These are phyloP conservation scores for Xylaria bambusicola DNA, from an alignment of 495 filamentous ascomycete genomes.

Conservation along the genomic window DNA sequence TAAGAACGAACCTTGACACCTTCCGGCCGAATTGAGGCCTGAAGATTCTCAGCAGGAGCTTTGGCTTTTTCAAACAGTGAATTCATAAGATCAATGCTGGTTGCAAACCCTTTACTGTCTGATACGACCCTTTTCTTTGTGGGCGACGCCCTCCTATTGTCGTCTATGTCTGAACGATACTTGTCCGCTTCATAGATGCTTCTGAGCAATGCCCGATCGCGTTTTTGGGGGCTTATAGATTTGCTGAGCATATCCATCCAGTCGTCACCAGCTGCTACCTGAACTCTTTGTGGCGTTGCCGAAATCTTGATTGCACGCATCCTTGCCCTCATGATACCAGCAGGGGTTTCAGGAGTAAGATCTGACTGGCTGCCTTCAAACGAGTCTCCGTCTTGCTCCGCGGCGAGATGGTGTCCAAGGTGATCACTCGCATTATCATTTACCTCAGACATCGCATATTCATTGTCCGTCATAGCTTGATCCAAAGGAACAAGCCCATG, in stretches of 20 bases:
- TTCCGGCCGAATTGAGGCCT: constrained; percentile 42
- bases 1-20: constrained; percentile 54
- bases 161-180: constrained; percentile 25
- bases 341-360: constrained; percentile 47
- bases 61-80: constrained; percentile 74
- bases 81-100: constrained; percentile 88
- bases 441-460: constrained; percentile 70
- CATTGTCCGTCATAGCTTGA: constrained; percentile 65
- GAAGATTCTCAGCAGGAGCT: constrained; percentile 42
- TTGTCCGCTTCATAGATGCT: constrained; percentile 47
- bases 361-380: constrained; percentile 39
- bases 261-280: constrained; percentile 60
- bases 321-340: constrained; percentile 55
- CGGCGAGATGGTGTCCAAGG: constrained; percentile 64
- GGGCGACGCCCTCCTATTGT: constrained; percentile 33
- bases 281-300: constrained; percentile 61
- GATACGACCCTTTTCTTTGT: constrained; percentile 38
- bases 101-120: constrained; percentile 65
- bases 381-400: constrained; percentile 59
- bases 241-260: constrained; percentile 92
- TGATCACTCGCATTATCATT: constrained; percentile 78
- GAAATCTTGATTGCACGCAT: constrained; percentile 58
- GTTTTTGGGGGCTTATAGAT: constrained; percentile 87
- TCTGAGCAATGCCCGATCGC: constrained; percentile 64
- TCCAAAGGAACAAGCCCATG: constrained; percentile 65